A percentile compares a stretch with the other conserved stretches of the same genome.
These are phyloP conservation scores for Xylaria sp. DNA, from an alignment of 2,329 filamentous ascomycete genomes.

Conservation along the genomic window DNA sequence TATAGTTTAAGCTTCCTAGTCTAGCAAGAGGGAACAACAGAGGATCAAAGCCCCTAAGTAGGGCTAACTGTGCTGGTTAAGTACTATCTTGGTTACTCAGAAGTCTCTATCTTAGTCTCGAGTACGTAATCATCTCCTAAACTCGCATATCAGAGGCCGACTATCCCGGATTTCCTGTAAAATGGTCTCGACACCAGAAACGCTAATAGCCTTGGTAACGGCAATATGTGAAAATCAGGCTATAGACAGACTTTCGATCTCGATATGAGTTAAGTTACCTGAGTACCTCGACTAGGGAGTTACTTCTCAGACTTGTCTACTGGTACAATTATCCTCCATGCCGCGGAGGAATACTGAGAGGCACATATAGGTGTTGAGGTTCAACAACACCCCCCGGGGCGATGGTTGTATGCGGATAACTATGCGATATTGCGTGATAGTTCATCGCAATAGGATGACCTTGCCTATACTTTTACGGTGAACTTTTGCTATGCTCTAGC, in stretches of 20 bases:
- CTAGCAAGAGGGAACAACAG: neutral
- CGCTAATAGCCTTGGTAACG: neutral
- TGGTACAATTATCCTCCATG: neutral
- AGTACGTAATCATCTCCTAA: neutral
- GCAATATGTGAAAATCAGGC: too few relatives aligned
- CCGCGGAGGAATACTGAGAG: neutral
- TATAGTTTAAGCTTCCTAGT: neutral
- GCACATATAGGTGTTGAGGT: too few relatives aligned
- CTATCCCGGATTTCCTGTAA: neutral
- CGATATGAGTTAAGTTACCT: neutral
- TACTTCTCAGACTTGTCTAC: neutral
- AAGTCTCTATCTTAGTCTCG: conserved; percentile 12
- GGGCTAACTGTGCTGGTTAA: too few relatives aligned
- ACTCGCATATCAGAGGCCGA: too few relatives aligned
- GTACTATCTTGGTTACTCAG: neutral
- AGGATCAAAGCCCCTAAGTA: too few relatives aligned
- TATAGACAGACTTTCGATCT: neutral
- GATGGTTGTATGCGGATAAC: neutral
- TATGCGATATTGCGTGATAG: too few relatives aligned
- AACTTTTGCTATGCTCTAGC: too few relatives aligned
- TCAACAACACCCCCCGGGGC: too few relatives aligned
- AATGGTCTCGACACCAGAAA: neutral
- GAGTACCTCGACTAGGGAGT: neutral
- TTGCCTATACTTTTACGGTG: too few relatives aligned
- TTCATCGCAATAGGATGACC: neutral